Evolutionary conservation across 768 basidiomycete genomes (phyloP).

Genomic region (Suillus discolor): DNA sequence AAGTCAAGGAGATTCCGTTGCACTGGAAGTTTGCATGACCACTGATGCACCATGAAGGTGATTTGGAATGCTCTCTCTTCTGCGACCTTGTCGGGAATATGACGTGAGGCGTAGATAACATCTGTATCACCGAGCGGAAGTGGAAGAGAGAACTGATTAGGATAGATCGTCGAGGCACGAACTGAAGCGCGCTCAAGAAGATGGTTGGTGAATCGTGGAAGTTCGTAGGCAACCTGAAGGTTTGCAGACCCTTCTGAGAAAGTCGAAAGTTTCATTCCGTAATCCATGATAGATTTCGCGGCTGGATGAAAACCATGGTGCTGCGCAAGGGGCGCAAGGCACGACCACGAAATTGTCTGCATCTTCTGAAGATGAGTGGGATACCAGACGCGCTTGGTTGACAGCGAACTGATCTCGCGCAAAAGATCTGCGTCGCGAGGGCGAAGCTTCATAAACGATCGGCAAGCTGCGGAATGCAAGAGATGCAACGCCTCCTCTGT

Average conservation of each 20-base stretch:
- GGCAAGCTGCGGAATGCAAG: constrained; percentile 38
- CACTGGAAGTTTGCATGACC: not conserved
- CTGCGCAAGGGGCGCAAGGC: constrained; percentile 28
- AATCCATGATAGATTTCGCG: constrained; percentile 31
- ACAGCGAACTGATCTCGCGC: constrained; percentile 34
- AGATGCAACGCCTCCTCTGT: constrained; percentile 45
- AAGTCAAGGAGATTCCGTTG: not conserved
- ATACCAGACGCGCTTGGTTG: constrained; percentile 40
- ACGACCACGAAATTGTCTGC: constrained; percentile 28
- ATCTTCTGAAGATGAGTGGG: constrained; percentile 39
- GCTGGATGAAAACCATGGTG: constrained; percentile 30
- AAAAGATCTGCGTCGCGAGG: constrained; percentile 35
- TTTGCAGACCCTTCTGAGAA: constrained; percentile 10
- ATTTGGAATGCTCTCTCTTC: constrained; percentile 3
- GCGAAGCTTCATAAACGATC: constrained; percentile 42
- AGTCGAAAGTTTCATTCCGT: constrained; percentile 20
- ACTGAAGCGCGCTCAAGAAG: constrained; percentile 22
- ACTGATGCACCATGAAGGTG: not conserved
- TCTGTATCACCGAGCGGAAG: constrained; percentile 6
- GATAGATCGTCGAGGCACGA: constrained; percentile 19
- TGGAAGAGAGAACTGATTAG: constrained; percentile 13
- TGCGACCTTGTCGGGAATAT: not conserved
- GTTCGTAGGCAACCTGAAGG: not conserved
- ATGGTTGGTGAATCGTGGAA: constrained; percentile 11
- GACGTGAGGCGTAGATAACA: constrained; percentile 9